phyloP scores from a whole-genome alignment of 2,329 filamentous ascomycete species.

The Nemania sp. region DNA sequence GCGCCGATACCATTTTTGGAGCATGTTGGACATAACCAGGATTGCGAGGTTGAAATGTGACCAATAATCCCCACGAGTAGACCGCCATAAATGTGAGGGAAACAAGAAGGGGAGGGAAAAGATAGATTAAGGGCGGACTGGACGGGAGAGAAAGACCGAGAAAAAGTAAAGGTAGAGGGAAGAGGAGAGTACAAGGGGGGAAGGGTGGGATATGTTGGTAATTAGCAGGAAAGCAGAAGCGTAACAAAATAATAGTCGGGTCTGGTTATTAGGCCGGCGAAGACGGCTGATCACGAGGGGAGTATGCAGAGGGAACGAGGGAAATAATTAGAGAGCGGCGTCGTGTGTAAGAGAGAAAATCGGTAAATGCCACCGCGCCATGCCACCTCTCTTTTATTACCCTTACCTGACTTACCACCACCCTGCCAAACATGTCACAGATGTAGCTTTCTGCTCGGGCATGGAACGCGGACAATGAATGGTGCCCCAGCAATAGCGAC shows the following conservation, averaged over 20 bases:
- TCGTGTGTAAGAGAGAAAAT: conserved; percentile 29
- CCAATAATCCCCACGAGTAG: conserved; percentile 19
- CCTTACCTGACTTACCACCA: conserved; percentile 13
- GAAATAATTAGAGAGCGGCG: conserved; percentile 17
- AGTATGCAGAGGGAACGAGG: conserved; percentile 28
- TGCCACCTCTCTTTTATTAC: conserved; percentile 24
- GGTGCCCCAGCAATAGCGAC: conserved; percentile 1
- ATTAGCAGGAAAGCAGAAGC: conserved; percentile 29
- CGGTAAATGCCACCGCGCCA: conserved; percentile 31
- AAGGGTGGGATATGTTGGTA: conserved; percentile 38
- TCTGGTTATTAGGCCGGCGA: conserved; percentile 35
- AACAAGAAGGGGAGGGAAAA: conserved; percentile 17
- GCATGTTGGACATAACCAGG: conserved; percentile 24
- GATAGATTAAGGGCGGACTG: no score
- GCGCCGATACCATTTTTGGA: conserved; percentile 33
- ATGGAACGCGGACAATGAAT: neutral
- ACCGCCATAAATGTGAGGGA: conserved; percentile 17
- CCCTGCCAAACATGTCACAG: conserved; percentile 18
- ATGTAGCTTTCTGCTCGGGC: conserved; percentile 17
- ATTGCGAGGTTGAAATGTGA: conserved; percentile 23
- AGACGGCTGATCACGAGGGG: conserved; percentile 28
- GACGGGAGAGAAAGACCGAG: conserved; percentile 25
- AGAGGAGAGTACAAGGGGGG: conserved; percentile 35
- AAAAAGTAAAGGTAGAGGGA: conserved; percentile 24
- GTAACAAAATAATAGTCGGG: conserved; percentile 26